Conservation (phyloP, 257 asterid genomes). For the Avicennia marina region DNA sequence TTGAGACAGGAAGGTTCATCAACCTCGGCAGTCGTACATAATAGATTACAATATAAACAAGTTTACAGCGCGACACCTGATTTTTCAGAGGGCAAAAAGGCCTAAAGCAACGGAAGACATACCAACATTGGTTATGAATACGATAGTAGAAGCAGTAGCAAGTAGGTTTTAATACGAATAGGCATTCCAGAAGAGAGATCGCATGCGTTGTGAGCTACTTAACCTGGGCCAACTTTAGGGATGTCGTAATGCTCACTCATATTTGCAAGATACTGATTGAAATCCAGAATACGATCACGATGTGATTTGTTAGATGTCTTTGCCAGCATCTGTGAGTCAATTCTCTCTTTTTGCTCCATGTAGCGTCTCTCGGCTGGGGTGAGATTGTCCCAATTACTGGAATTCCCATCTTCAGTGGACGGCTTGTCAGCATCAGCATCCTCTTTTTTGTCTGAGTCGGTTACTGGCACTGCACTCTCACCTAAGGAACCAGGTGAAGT, state of each 20-base stretch:
- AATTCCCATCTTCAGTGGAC: conserved; percentile 33
- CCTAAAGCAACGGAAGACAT: too few relatives aligned
- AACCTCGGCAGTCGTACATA: too few relatives aligned
- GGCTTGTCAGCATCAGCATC: conserved; percentile 31
- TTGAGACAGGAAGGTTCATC: too few relatives aligned
- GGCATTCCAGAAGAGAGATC: too few relatives aligned
- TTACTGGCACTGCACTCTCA: conserved; percentile 33
- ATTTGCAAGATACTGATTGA: conserved; percentile 95
- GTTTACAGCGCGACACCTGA: too few relatives aligned
- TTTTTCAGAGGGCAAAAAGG: too few relatives aligned
- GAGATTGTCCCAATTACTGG: conserved; percentile 50
- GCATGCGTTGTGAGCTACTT: too few relatives aligned
- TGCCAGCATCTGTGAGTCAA: conserved; percentile 67
- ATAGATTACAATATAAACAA: too few relatives aligned
- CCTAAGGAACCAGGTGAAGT: too few relatives aligned
- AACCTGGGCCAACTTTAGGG: conserved; percentile 96
- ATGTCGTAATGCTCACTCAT: conserved; percentile 99
- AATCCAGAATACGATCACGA: conserved; percentile 89
- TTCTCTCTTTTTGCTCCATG: conserved; percentile 75
- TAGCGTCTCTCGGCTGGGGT: conserved; percentile 96
- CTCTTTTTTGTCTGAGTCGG: conserved; percentile 46
- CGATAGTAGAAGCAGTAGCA: too few relatives aligned
- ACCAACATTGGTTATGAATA: too few relatives aligned
- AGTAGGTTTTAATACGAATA: too few relatives aligned
- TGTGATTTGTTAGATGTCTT: conserved; percentile 89